phyloP scores from a whole-genome alignment of 495 filamentous ascomycete species.

The Tetracladium marchalianum region DNA sequence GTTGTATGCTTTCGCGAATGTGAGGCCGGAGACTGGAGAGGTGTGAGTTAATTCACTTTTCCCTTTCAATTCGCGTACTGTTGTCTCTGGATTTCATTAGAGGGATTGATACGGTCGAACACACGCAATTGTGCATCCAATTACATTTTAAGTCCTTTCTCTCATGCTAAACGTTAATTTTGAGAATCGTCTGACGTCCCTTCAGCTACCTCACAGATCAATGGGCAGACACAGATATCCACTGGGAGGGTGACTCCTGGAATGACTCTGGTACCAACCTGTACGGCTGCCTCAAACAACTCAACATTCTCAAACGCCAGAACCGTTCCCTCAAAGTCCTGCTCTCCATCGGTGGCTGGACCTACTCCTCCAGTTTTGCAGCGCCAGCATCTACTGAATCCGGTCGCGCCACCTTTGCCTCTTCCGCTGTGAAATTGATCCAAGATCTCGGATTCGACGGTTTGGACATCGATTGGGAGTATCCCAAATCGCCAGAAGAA shows the following conservation, averaged over 20 bases:
- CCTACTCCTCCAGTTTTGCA: conserved; percentile 81
- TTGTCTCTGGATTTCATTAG: not conserved
- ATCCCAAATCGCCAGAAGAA: conserved; percentile 44
- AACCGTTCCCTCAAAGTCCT: conserved; percentile 86
- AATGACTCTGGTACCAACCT: conserved; percentile 62
- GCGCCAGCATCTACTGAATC: conserved; percentile 53
- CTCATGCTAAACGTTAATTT: too few relatives aligned
- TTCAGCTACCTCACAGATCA: conserved; percentile 61
- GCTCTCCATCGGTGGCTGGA: conserved; percentile 94
- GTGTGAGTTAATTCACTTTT: conserved; percentile 30
- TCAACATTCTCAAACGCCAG: conserved; percentile 79
- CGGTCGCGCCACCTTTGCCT: conserved; percentile 60
- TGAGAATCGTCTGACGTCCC: not conserved
- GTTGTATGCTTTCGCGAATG: conserved; percentile 65
- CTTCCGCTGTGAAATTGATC: conserved; percentile 56
- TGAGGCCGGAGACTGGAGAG: conserved; percentile 53
- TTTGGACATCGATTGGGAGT: conserved; percentile 57
- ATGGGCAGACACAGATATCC: conserved; percentile 85
- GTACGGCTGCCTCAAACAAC: conserved; percentile 90
- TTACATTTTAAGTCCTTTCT: not conserved
- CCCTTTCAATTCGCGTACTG: not conserved
- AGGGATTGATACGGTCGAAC: not conserved
- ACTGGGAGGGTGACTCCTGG: conserved; percentile 75
- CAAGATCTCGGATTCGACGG: conserved; percentile 52
- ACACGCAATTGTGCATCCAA: not conserved